Evolutionary conservation across 495 filamentous ascomycete species (phyloP).

Genomic region (Aspergillus nanangensis): DNA sequence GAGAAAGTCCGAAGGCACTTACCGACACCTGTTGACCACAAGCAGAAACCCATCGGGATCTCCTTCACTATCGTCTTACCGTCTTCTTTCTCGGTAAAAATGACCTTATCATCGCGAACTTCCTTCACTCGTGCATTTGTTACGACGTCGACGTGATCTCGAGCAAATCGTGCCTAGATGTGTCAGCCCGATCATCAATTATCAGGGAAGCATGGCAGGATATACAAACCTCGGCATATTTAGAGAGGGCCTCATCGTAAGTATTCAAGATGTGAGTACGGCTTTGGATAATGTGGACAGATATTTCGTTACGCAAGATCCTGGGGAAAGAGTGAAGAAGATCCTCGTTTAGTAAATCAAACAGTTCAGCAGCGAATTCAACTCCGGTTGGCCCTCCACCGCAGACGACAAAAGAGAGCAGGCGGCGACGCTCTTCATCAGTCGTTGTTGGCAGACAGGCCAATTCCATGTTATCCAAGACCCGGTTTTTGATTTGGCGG

Average conservation of each 20-base stretch:
- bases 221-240: constrained; percentile 71
- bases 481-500: constrained; percentile 76
- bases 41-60: constrained; percentile 90
- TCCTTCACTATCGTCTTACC: constrained; percentile 80
- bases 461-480: constrained; percentile 88
- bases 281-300: constrained; percentile 94
- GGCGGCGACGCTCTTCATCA: constrained; percentile 80
- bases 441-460: constrained; percentile 90
- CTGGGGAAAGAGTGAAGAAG: constrained; percentile 76
- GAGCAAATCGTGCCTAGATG: constrained; percentile 62
- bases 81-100: constrained; percentile 80
- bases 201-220: too few relatives aligned
- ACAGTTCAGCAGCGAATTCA: constrained; percentile 95
- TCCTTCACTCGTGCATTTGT: constrained; percentile 91
- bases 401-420: constrained; percentile 91
- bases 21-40: constrained; percentile 95
- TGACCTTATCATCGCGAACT: constrained; percentile 73
- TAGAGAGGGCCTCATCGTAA: constrained; percentile 91
- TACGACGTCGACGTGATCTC: constrained; percentile 84
- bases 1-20: too few relatives aligned
- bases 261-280: constrained; percentile 95
- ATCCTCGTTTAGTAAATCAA: constrained; percentile 95
- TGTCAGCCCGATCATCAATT: constrained; percentile 2
- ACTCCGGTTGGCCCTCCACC: constrained; percentile 97
- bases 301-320: constrained; percentile 92